Evolutionary conservation across 1,284 basidiomycete species (phyloP).

Genomic region (Cutaneotrichosporon spelunceum): DNA sequence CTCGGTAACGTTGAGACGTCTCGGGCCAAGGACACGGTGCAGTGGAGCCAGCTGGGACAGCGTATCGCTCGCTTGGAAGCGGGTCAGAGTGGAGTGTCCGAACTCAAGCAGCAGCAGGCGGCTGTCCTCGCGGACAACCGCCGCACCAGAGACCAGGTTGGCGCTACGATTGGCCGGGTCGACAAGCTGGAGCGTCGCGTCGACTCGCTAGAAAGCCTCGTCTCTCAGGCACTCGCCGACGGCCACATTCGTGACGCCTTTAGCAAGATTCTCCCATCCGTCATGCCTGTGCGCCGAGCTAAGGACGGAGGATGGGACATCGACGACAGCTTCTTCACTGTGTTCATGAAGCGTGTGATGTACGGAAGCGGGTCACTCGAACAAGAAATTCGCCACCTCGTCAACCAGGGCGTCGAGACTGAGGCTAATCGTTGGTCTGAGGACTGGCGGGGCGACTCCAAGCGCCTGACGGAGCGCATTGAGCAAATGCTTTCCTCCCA

Average conservation of each 20-base stretch:
- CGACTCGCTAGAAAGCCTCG: constrained; percentile 57
- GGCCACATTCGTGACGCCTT: constrained; percentile 46
- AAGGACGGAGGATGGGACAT: constrained; percentile 49
- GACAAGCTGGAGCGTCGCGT: constrained; percentile 7
- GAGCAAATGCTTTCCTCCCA: constrained; percentile 17
- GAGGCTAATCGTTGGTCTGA: constrained; percentile 32
- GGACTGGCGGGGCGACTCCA: constrained; percentile 10
- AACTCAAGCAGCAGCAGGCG: constrained; percentile 2
- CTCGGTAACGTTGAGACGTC: constrained; percentile 10
- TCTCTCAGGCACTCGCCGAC: constrained; percentile 40
- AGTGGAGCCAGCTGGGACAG: background rate
- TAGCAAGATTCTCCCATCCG: constrained; percentile 49
- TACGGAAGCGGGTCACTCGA: constrained; percentile 38
- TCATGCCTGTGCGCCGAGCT: constrained; percentile 49
- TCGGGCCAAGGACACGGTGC: background rate
- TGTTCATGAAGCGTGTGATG: constrained; percentile 50
- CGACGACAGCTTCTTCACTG: constrained; percentile 53
- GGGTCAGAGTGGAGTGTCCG: background rate
- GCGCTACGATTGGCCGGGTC: background rate
- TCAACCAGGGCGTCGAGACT: constrained; percentile 20
- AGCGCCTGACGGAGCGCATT: constrained; percentile 30
- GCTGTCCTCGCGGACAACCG: background rate
- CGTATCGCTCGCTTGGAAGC: background rate
- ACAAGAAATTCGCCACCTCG: constrained; percentile 11
- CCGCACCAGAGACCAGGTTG: background rate